Evolutionary conservation across 2,329 filamentous ascomycete species (phyloP), one percentile per base, ranked within the genome.

Genomic region (Dactylellina parvicollis): DNA sequence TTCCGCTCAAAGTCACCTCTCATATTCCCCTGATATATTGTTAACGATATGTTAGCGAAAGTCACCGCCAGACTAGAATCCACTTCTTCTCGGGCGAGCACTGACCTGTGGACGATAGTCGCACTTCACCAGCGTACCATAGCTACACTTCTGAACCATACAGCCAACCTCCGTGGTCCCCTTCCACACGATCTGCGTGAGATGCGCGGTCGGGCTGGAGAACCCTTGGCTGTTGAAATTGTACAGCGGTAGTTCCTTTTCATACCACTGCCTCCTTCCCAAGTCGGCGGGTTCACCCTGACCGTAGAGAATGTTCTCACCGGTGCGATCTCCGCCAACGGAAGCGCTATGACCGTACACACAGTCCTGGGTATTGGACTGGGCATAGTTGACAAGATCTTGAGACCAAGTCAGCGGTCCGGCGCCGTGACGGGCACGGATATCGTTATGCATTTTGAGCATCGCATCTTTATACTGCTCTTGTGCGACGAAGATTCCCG

Each of bases 101-200:
- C 64, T 32, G 30, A 62, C 65, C 24, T 30, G 36, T 26, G 18
- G 26, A 7, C 42, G 26, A 42, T 64, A 73, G 28, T 73, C 57
- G 28, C 67, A 73, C 52, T 73, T 73, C 7, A 73, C 44, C 18
- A 54, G 60, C 5, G 36, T 65, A 1, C 57, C 50, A 40, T 30
- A 50, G 12, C 34, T n/a, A n/a, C 59, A 65, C 18, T 60, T 65
- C 18, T 54, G 26, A 0, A 61, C 57, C 20, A 44, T 46, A 22
- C 70, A 74, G 2, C 70, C 70, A 7, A 74, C 49, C 9, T 62
- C 40, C 14, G 52, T 67, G 1, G 61, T 74, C 1, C 9, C 22
- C 55, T 67, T 74, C 70, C 70, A 74, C 0, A 74, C 38, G 38
- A 74, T 67, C 40, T 59, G 52, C 3, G 70, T 74, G 16, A 67